Percentiles rank a stretch among this genome's conserved stretches.
These are phyloP conservation scores for Myotisia sp. DNA, from an alignment of 2,329 filamentous ascomycete genomes.

Conservation along the genomic window DNA sequence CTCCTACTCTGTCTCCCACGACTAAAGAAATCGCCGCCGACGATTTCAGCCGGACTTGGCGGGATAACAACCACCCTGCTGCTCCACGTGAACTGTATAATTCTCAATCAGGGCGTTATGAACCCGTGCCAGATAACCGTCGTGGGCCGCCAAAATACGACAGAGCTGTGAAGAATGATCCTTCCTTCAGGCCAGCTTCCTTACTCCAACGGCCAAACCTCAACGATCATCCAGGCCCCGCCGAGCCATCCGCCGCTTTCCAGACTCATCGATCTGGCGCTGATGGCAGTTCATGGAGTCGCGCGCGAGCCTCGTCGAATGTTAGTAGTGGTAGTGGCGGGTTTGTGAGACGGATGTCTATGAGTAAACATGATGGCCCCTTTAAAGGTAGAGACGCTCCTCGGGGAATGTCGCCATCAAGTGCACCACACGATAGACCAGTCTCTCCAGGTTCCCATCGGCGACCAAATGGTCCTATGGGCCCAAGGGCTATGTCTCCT, in stretches of 20 bases:
- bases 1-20: constrained; percentile 38
- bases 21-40: constrained; percentile 84
- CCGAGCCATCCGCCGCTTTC: constrained; percentile 75
- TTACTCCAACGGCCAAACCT: constrained; percentile 60
- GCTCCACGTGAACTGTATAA: constrained; percentile 72
- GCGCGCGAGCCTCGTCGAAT: constrained; percentile 77
- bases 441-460: constrained; percentile 15
- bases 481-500: constrained; percentile 16
- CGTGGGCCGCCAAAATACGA: constrained; percentile 43
- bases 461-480: constrained; percentile 14
- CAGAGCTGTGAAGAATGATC: constrained; percentile 42
- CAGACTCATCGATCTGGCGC: constrained; percentile 63
- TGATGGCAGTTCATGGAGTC: constrained; percentile 48
- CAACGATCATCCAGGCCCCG: constrained; percentile 48
- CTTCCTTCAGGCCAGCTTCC: constrained; percentile 55
- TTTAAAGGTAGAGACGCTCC: constrained; percentile 25
- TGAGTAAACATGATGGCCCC: constrained; percentile 34
- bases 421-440: constrained; percentile 23
- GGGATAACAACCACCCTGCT: constrained; percentile 47
- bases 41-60: constrained; percentile 78
- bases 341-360: constrained; percentile 49
- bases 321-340: constrained; percentile 74
- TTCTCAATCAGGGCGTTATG: constrained; percentile 86
- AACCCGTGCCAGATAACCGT: constrained; percentile 65
- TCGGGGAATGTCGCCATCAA: constrained; percentile 27